phyloP scores from a whole-genome alignment of 495 filamentous ascomycete genomes.

The Aspergillus saccharolyticus region DNA sequence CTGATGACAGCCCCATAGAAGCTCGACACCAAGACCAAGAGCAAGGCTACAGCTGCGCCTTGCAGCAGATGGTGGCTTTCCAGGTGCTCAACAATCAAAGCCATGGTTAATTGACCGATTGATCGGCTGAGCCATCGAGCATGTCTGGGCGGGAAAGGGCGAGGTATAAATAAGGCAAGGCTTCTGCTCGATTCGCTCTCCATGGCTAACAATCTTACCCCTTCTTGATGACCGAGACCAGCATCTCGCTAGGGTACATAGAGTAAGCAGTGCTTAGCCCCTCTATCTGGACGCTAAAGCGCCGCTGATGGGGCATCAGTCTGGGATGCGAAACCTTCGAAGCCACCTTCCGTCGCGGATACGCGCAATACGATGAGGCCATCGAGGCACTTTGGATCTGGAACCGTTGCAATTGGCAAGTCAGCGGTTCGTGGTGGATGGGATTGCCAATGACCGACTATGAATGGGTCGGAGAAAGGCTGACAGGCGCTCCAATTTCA shows the following conservation, averaged over 20 bases:
- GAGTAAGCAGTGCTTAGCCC: background rate
- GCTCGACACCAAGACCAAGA: conserved; percentile 20
- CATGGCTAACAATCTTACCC: background rate
- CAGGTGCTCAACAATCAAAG: conserved; percentile 21
- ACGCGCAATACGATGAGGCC: background rate
- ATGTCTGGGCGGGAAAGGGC: background rate
- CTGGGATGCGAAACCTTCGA: background rate
- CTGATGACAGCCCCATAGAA: conserved; percentile 26
- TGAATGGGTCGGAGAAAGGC: background rate
- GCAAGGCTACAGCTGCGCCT: conserved; percentile 17
- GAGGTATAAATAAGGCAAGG: background rate
- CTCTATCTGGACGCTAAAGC: background rate
- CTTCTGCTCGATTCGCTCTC: background rate
- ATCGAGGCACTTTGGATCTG: background rate
- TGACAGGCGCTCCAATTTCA: no score
- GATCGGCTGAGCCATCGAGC: background rate
- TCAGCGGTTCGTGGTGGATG: background rate
- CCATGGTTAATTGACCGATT: conserved; percentile 15
- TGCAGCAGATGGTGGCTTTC: conserved; percentile 22
- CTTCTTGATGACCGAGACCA: background rate
- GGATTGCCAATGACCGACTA: background rate
- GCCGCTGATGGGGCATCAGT: background rate
- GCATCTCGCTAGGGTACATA: background rate
- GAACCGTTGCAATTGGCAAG: background rate
- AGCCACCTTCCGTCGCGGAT: background rate